These are phyloP conservation scores for Fusarium brevicatenulatum DNA, from an alignment of 2,329 filamentous ascomycete genomes.

Conservation along the genomic window DNA sequence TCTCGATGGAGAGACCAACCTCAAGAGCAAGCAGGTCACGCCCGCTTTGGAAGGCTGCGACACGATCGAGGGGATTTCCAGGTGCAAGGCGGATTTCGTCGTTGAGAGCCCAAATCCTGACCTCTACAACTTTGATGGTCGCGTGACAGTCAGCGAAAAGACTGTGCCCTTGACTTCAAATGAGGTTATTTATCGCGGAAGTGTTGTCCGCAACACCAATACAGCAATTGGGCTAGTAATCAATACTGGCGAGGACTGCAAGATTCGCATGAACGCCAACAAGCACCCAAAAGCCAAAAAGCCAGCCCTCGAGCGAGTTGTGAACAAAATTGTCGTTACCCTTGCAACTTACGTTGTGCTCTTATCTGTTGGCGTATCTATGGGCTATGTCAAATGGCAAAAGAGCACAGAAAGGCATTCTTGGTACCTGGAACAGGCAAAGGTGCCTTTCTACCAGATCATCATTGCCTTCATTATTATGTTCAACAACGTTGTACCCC, in stretches of 20 bases:
- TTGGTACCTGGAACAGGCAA: slow-evolving; percentile 79
- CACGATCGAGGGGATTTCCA: slow-evolving; percentile 63
- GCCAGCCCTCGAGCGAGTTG: slow-evolving; percentile 77
- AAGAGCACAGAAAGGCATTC: slow-evolving; percentile 71
- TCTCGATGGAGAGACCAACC: slow-evolving; percentile 82
- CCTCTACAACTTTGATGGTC: slow-evolving; percentile 80
- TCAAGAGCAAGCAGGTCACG: slow-evolving; percentile 79
- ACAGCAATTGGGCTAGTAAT: slow-evolving; percentile 80
- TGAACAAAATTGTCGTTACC: slow-evolving; percentile 84
- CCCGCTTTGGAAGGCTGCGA: slow-evolving; percentile 68
- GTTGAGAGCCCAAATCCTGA: slow-evolving; percentile 82
- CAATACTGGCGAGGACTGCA: slow-evolving; percentile 91
- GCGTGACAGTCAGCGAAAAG: slow-evolving; percentile 66
- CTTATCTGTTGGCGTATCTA: slow-evolving; percentile 82
- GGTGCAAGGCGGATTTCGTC: slow-evolving; percentile 70
- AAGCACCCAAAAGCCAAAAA: slow-evolving; percentile 88
- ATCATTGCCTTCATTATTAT: slow-evolving; percentile 93
- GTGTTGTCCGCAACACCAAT: slow-evolving; percentile 82
- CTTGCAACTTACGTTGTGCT: slow-evolving; percentile 82
- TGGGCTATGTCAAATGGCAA: slow-evolving; percentile 84
- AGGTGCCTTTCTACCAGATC: slow-evolving; percentile 81
- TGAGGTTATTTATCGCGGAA: slow-evolving; percentile 88
- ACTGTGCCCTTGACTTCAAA: slow-evolving; percentile 78
- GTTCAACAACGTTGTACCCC: slow-evolving; percentile 94
- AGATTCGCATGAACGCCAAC: slow-evolving; percentile 92